phyloP scores from a whole-genome alignment of 768 basidiomycete species.

The Tephrocybe sp. region DNA sequence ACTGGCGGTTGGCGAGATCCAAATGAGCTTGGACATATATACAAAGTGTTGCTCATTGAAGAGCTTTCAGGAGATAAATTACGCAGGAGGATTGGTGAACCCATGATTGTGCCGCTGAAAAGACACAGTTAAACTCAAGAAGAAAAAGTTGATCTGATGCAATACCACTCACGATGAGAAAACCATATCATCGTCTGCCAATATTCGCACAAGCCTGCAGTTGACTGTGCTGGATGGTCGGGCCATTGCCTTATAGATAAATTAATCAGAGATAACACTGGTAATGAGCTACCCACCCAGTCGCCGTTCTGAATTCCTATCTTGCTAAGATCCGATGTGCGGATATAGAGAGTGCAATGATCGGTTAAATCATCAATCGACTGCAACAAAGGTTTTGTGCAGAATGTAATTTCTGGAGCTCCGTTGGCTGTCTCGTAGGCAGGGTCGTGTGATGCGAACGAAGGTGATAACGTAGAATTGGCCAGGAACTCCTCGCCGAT shows the following conservation, averaged over 20 bases:
- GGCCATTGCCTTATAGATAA: slow-evolving; percentile 48
- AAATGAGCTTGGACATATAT: slow-evolving; percentile 57
- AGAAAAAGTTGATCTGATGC: background rate
- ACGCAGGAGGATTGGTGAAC: slow-evolving; percentile 52
- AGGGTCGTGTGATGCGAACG: slow-evolving; percentile 19
- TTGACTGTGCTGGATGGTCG: slow-evolving; percentile 31
- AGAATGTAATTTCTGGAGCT: slow-evolving; percentile 21
- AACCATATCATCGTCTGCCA: slow-evolving; percentile 48
- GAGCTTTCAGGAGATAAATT: slow-evolving; percentile 42
- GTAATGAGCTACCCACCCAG: slow-evolving; percentile 53
- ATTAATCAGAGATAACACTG: slow-evolving; percentile 9
- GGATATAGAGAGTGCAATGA: slow-evolving; percentile 59
- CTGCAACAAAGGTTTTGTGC: slow-evolving; percentile 28
- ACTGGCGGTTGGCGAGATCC: slow-evolving; percentile 57
- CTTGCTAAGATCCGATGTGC: slow-evolving; percentile 60
- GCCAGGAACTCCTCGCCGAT: slow-evolving; percentile 76
- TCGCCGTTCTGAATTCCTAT: slow-evolving; percentile 73
- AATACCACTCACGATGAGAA: slow-evolving; percentile 30
- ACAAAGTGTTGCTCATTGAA: slow-evolving; percentile 25
- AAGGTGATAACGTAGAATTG: slow-evolving; percentile 39
- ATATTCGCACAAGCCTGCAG: slow-evolving; percentile 57
- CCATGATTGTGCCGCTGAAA: slow-evolving; percentile 38
- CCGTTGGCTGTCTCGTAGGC: slow-evolving; percentile 6
- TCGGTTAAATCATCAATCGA: slow-evolving; percentile 39
- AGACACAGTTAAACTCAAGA: background rate